Conservation (phyloP, 305 asterid genomes). For the Rubia peregrina region DNA sequence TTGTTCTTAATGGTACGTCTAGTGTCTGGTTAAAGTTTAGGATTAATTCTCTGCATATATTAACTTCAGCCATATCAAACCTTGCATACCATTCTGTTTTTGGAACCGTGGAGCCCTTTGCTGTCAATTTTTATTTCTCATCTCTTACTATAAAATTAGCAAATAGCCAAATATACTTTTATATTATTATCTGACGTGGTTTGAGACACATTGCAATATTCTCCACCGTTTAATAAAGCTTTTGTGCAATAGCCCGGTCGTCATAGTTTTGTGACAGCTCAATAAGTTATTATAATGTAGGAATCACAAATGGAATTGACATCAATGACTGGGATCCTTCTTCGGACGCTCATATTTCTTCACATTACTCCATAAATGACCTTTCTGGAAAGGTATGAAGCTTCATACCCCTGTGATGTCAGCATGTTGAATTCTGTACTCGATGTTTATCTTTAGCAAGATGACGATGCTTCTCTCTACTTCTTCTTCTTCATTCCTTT, state of each 20-base stretch:
- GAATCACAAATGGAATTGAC: conserved; percentile 91
- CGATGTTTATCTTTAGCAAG: background rate
- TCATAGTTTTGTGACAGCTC: background rate
- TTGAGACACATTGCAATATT: too few species aligned
- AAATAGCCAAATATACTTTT: too few species aligned
- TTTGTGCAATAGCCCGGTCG: too few species aligned
- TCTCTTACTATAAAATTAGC: too few species aligned
- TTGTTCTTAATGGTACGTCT: conserved; percentile 59
- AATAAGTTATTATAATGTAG: conserved; percentile 30
- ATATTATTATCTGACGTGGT: too few species aligned
- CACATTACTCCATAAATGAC: conserved; percentile 59
- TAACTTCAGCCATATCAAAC: background rate
- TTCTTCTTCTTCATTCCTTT: background rate
- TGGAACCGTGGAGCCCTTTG: background rate
- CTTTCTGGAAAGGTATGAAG: conserved; percentile 76
- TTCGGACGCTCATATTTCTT: conserved; percentile 51
- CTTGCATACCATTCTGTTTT: background rate
- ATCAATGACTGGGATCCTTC: conserved; percentile 74
- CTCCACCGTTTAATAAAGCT: too few species aligned
- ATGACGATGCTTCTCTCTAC: background rate
- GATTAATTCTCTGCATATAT: too few species aligned
- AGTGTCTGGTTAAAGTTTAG: background rate
- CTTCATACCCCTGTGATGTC: conserved; percentile 10
- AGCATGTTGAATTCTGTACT: background rate
- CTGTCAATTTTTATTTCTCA: background rate